Evolutionary conservation across 2,329 filamentous ascomycete species (phyloP).

Genomic region (Aureobasidium mangrovei): DNA sequence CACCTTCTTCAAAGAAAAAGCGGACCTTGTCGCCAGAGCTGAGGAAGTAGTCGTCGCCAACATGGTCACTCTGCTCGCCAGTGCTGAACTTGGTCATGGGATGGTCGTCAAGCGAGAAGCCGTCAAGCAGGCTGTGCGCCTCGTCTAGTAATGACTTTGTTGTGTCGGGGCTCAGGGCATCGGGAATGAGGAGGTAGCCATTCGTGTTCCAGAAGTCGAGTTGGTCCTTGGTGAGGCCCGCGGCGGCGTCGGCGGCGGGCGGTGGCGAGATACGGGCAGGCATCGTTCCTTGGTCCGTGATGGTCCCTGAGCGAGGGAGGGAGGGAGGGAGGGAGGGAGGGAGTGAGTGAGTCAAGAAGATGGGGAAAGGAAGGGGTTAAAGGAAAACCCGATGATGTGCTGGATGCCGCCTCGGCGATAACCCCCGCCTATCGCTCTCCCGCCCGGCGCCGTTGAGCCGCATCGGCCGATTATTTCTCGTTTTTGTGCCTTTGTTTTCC

Average conservation of each 20-base stretch:
- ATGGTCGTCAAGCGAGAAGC: slow-evolving; percentile 72
- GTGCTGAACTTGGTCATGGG: slow-evolving; percentile 93
- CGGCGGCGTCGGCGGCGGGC: slow-evolving; percentile 18
- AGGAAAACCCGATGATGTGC: not conserved
- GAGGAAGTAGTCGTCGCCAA: slow-evolving; percentile 93
- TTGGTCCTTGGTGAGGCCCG: slow-evolving; percentile 62
- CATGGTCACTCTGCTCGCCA: slow-evolving; percentile 64
- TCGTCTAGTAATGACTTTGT: slow-evolving; percentile 62
- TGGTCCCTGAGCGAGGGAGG: not conserved
- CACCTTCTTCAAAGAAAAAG: slow-evolving; percentile 88
- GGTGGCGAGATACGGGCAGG: slow-evolving; percentile 25
- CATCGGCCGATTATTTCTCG: not conserved
- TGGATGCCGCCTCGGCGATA: not conserved
- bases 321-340: not conserved
- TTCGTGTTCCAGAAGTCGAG: slow-evolving; percentile 65
- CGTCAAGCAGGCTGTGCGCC: slow-evolving; percentile 63
- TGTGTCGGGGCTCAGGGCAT: slow-evolving; percentile 60
- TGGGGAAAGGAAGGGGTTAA: not conserved
- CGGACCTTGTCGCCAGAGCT: slow-evolving; percentile 81
- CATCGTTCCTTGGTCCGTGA: slow-evolving; percentile 16
- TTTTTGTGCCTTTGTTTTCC: not conserved
- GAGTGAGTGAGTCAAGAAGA: not conserved
- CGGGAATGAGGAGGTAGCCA: slow-evolving; percentile 81
- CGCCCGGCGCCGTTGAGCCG: not conserved
- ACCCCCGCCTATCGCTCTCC: no score